Percentiles rank a stretch among this genome's conserved stretches.
Conservation (phyloP, 139 green algal genomes). For the Auxenochlorella pyrenoidosa region DNA sequence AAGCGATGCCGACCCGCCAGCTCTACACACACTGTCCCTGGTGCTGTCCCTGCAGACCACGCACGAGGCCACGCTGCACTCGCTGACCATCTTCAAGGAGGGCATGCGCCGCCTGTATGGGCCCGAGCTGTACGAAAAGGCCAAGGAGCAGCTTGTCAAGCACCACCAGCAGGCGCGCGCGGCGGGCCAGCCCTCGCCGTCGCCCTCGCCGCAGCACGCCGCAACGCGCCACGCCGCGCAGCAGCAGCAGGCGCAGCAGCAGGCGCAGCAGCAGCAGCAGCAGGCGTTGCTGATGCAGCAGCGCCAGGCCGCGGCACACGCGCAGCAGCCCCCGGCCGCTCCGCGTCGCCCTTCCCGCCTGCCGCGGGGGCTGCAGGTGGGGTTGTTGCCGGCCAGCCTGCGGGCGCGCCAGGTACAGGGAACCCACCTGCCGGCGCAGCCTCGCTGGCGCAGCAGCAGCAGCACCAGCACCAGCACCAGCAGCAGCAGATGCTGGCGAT, state of each 20-base stretch:
- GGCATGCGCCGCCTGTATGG: background rate
- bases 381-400: no score
- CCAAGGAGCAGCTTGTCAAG: background rate
- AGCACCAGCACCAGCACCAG: background rate
- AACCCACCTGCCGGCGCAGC: background rate
- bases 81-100: background rate
- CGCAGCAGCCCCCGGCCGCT: background rate
- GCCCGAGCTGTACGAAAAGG: background rate
- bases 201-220: background rate
- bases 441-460: slow-evolving; percentile 1
- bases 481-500: background rate
- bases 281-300: background rate
- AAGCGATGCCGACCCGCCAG: no score
- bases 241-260: background rate
- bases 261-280: slow-evolving; percentile 18
- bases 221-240: background rate
- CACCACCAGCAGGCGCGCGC: background rate
- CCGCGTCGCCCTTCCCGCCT: background rate
- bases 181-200: no score
- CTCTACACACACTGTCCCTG: no score
- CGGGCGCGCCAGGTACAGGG: background rate
- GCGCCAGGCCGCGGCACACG: background rate
- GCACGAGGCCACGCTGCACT: background rate
- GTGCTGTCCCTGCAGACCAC: background rate
- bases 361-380: background rate